phyloP scores from a whole-genome alignment of 257 asterid species.

The Gentiana straminea region DNA sequence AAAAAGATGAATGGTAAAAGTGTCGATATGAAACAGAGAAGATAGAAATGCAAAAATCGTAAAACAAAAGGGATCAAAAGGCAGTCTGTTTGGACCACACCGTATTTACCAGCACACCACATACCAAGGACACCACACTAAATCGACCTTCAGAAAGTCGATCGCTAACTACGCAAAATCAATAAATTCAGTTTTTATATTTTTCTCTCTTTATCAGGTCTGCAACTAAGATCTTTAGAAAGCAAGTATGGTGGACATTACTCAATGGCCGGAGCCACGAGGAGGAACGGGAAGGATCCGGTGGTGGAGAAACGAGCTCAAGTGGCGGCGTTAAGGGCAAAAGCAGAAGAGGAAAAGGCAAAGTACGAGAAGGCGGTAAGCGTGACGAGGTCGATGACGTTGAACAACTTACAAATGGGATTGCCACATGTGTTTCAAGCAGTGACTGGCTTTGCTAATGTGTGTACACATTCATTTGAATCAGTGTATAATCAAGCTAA shows the following conservation, averaged over 20 bases:
- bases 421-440: constrained; percentile 94
- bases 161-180: too few relatives aligned
- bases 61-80: too few relatives aligned
- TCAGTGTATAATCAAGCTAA: constrained; percentile 70
- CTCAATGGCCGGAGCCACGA: constrained; percentile 26
- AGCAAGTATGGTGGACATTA: constrained; percentile 45
- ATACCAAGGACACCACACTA: too few relatives aligned
- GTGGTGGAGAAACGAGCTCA: constrained; percentile 58
- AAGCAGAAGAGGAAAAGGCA: constrained; percentile 82
- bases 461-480: constrained; percentile 71
- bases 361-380: constrained; percentile 70
- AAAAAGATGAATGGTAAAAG: too few relatives aligned
- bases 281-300: constrained; percentile 39
- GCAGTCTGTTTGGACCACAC: too few relatives aligned
- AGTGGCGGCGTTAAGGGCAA: constrained; percentile 46
- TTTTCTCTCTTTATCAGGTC: background rate
- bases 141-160: too few relatives aligned
- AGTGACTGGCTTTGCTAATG: constrained; percentile 78
- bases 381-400: constrained; percentile 72
- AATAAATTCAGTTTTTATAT: too few relatives aligned
- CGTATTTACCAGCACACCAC: too few relatives aligned
- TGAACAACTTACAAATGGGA: constrained; percentile 86
- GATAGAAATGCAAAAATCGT: too few relatives aligned
- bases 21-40: too few relatives aligned
- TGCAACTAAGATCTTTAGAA: constrained; percentile 64